phyloP scores from a whole-genome alignment of 2,329 filamentous ascomycete species.

The Biscogniauxia sp. region DNA sequence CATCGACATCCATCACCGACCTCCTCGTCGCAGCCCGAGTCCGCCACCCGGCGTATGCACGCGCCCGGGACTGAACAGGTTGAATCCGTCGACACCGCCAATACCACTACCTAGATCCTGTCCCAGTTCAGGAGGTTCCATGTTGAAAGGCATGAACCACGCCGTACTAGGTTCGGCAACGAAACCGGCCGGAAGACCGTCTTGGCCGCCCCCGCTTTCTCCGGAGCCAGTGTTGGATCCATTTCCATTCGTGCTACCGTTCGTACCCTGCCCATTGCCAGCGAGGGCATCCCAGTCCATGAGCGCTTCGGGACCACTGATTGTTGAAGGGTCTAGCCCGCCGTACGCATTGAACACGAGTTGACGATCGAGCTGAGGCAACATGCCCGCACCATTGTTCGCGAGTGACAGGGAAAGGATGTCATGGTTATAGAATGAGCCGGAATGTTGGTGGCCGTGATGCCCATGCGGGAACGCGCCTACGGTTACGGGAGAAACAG shows the following conservation, averaged over 20 bases:
- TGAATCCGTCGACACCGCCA: slow-evolving; percentile 47
- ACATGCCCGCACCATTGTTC: slow-evolving; percentile 48
- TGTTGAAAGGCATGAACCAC: slow-evolving; percentile 93
- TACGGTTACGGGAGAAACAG: slow-evolving; percentile 47
- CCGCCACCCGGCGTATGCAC: slow-evolving; percentile 34
- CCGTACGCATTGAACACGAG: slow-evolving; percentile 73
- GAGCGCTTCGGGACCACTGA: slow-evolving; percentile 37
- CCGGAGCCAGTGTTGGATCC: slow-evolving; percentile 27
- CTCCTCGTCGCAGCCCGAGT: slow-evolving; percentile 27
- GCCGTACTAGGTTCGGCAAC: slow-evolving; percentile 56
- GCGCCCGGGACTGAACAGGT: slow-evolving; percentile 44
- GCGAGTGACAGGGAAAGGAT: slow-evolving; percentile 52
- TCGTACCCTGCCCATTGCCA: slow-evolving; percentile 28
- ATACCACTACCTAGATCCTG: slow-evolving; percentile 46
- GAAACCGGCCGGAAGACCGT: slow-evolving; percentile 26
- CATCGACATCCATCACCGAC: slow-evolving; percentile 23
- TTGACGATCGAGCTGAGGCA: slow-evolving; percentile 72
- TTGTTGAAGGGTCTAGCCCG: slow-evolving; percentile 45
- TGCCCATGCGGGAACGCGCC: slow-evolving; percentile 25
- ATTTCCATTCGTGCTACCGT: slow-evolving; percentile 31
- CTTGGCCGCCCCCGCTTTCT: slow-evolving; percentile 27
- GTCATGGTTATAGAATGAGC: slow-evolving; percentile 48
- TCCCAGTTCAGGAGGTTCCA: slow-evolving; percentile 68
- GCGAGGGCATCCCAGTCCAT: slow-evolving; percentile 48
- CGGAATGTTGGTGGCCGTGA: slow-evolving; percentile 31